Percentiles rank a stretch among this genome's conserved stretches.
Conservation (phyloP, 495 filamentous ascomycete species). For the Parathielavia hyrcaniae region DNA sequence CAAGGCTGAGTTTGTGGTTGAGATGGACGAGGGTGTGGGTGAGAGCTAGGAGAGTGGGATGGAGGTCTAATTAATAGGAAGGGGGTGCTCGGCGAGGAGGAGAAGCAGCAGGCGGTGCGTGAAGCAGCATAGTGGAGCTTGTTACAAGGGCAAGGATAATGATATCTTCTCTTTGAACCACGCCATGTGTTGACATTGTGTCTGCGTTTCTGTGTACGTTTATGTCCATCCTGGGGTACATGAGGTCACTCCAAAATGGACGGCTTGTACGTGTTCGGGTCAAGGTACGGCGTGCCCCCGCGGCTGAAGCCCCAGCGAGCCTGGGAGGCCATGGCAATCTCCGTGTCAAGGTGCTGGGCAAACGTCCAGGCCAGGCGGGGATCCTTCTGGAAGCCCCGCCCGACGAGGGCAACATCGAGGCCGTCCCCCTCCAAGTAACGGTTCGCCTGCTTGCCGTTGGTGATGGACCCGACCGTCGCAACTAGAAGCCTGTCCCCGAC, state of each 20-base stretch:
- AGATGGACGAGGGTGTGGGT: background rate
- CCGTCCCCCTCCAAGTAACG: conserved; percentile 38
- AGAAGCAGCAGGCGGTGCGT: background rate
- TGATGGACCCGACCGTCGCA: conserved; percentile 57
- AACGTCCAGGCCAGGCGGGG: conserved; percentile 55
- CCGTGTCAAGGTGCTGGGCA: conserved; percentile 6
- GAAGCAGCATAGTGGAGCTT: background rate
- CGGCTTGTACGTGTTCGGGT: conserved; percentile 5
- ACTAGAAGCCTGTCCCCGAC: conserved; percentile 53
- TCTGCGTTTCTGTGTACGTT: too few species aligned
- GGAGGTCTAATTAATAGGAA: too few species aligned
- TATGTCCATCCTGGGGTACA: background rate
- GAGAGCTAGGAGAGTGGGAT: background rate
- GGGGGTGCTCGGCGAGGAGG: background rate
- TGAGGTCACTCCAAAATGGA: conserved; percentile 9
- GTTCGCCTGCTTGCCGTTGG: conserved; percentile 50
- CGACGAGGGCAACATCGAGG: conserved; percentile 55
- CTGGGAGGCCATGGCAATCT: conserved; percentile 13
- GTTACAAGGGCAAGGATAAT: too few species aligned
- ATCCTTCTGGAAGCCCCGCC: conserved; percentile 63
- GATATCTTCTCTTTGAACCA: too few species aligned
- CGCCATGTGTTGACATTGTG: too few species aligned
- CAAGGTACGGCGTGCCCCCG: conserved; percentile 8
- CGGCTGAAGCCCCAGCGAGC: conserved; percentile 11
- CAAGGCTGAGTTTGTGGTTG: conserved; percentile 18